These are phyloP conservation scores for Capsella bursapastoris DNA, from an alignment of 345 rosid species.

Conservation along the genomic window DNA sequence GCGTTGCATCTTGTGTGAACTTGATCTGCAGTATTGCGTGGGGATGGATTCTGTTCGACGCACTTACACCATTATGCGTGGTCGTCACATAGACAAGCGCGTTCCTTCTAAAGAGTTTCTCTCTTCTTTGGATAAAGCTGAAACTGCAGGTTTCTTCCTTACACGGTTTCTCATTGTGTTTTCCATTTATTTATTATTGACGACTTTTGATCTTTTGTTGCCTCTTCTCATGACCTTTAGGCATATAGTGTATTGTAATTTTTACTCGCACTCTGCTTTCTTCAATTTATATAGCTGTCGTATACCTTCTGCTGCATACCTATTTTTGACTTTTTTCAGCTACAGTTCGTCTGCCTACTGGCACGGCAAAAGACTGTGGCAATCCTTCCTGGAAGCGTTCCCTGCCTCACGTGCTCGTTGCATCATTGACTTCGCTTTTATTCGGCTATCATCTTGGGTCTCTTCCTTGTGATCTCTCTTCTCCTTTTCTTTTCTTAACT, in stretches of 20 bases:
- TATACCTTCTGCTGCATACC: conserved; percentile 12
- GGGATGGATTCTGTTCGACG: conserved; percentile 47
- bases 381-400: conserved; percentile 86
- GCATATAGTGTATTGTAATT: not conserved
- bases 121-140: conserved; percentile 57
- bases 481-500: conserved; percentile 12
- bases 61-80: conserved; percentile 61
- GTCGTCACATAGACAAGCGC: conserved; percentile 77
- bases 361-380: conserved; percentile 61
- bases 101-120: conserved; percentile 54
- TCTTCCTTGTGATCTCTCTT: conserved; percentile 37
- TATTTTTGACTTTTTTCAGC: conserved; percentile 36
- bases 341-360: conserved; percentile 59
- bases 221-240: not conserved
- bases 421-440: conserved; percentile 73
- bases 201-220: conserved; percentile 12
- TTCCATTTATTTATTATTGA: not conserved
- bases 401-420: conserved; percentile 76
- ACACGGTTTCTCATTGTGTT: not conserved
- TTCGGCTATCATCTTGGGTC: conserved; percentile 96
- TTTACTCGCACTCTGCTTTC: conserved; percentile 6
- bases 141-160: conserved; percentile 50
- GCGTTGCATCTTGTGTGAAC: conserved; percentile 3
- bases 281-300: not conserved
- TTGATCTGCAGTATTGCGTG: conserved; percentile 30